Conservation (phyloP, 257 asterid species). For the Paulownia fortunei region DNA sequence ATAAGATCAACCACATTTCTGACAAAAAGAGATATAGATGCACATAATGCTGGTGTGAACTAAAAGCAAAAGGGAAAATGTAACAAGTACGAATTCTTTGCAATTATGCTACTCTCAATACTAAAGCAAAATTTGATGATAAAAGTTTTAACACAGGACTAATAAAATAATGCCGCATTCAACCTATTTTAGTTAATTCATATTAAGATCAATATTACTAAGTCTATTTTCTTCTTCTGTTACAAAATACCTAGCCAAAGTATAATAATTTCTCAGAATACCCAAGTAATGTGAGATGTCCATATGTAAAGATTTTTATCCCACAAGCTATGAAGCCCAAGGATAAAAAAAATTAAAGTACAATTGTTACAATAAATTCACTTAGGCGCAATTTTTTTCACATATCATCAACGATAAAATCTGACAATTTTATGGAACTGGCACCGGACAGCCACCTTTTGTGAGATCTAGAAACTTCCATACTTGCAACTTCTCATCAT, state of each 20-base stretch:
- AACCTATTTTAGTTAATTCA: not conserved
- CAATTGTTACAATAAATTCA: not conserved
- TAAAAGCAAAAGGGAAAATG: not conserved
- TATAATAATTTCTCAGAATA: not conserved
- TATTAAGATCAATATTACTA: not conserved
- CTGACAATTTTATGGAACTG: not conserved
- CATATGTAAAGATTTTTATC: not conserved
- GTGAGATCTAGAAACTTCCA: not conserved
- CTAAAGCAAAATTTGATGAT: not conserved
- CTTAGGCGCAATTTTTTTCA: not conserved
- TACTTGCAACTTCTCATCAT: not conserved
- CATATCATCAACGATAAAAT: not conserved
- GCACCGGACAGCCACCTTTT: not conserved
- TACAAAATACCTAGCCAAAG: not conserved
- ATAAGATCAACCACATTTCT: slow-evolving; percentile 29
- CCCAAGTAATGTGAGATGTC: not conserved
- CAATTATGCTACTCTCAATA: slow-evolving; percentile 2
- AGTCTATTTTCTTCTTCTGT: not conserved
- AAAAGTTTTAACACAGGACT: not conserved
- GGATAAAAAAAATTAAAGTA: not conserved
- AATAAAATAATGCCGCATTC: not conserved
- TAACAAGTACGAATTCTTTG: not conserved
- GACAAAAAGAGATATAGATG: not conserved
- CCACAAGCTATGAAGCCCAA: slow-evolving; percentile 1
- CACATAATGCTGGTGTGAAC: not conserved